Evolutionary conservation across 2,329 filamentous ascomycete species (phyloP).

Genomic region (Diaporthe sp.): DNA sequence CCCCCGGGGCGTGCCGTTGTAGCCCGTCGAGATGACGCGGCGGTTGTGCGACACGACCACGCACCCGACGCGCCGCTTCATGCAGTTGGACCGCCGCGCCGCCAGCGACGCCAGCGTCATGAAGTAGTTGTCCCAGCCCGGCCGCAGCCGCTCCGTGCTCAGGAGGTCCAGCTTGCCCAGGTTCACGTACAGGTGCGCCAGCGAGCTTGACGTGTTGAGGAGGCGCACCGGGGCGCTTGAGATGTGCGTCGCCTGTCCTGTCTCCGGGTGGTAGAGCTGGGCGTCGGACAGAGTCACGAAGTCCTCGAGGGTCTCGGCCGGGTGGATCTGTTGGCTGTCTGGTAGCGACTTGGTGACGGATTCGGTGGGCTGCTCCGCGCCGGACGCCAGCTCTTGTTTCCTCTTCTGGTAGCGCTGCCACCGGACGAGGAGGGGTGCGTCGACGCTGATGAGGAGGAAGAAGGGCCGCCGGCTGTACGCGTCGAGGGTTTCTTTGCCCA

Average conservation of each 20-base stretch:
- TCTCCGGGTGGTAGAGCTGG: conserved; percentile 78
- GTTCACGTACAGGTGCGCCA: conserved; percentile 79
- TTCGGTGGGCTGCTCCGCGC: background rate
- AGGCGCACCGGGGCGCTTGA: conserved; percentile 87
- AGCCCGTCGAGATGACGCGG: conserved; percentile 89
- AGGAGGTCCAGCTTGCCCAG: conserved; percentile 83
- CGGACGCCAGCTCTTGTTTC: conserved; percentile 30
- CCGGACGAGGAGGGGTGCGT: conserved; percentile 87
- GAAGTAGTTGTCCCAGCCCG: conserved; percentile 97
- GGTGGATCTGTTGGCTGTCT: conserved; percentile 38
- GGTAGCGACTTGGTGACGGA: conserved; percentile 5
- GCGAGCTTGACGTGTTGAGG: conserved; percentile 83
- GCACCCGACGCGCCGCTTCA: conserved; percentile 96
- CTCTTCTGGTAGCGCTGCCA: conserved; percentile 80
- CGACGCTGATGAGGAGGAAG: conserved; percentile 92
- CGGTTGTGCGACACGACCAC: conserved; percentile 88
- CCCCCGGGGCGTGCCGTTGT: conserved; percentile 96
- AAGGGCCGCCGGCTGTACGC: conserved; percentile 85
- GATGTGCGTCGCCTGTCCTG: conserved; percentile 82
- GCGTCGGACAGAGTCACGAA: conserved; percentile 75
- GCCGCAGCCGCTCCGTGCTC: conserved; percentile 84
- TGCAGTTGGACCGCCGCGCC: conserved; percentile 93
- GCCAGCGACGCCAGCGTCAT: conserved; percentile 96
- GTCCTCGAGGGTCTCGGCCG: conserved; percentile 61
- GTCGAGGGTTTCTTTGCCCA: conserved; percentile 80